These are phyloP conservation scores for Aspergillus tanneri DNA, from an alignment of 2,329 filamentous ascomycete genomes.

Conservation along the genomic window DNA sequence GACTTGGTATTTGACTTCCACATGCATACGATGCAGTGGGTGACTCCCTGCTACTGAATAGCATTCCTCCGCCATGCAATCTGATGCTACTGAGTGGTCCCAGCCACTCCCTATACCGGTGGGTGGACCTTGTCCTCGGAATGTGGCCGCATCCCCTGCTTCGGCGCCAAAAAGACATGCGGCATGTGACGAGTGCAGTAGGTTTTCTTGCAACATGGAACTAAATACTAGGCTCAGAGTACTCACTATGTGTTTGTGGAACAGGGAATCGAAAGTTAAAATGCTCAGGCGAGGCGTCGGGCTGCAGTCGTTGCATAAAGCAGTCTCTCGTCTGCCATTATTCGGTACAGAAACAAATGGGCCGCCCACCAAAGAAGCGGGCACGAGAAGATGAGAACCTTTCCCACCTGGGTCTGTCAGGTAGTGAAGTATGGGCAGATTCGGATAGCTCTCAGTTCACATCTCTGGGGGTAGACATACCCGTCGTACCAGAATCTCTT, in stretches of 20 bases:
- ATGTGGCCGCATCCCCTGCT: constrained; percentile 15
- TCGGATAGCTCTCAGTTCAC: constrained; percentile 21
- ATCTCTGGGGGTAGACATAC: constrained; percentile 17
- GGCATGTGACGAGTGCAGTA: constrained; percentile 52
- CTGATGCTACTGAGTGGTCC: constrained; percentile 12
- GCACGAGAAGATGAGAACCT: constrained; percentile 30
- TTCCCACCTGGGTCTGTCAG: constrained; percentile 14
- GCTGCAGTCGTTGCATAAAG: constrained; percentile 45
- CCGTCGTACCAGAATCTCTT: constrained; percentile 22
- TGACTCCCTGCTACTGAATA: background rate
- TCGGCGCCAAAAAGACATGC: constrained; percentile 43
- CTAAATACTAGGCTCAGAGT: constrained; percentile 3
- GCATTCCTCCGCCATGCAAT: constrained; percentile 11
- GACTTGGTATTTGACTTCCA: background rate
- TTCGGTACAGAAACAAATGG: constrained; percentile 51
- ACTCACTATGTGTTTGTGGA: constrained; percentile 15
- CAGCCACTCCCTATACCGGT: constrained; percentile 6
- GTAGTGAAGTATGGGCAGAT: constrained; percentile 24
- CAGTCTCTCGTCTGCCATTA: constrained; percentile 47
- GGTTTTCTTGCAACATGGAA: constrained; percentile 20
- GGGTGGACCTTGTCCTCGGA: constrained; percentile 8
- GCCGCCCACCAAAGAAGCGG: constrained; percentile 46
- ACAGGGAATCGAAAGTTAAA: constrained; percentile 50
- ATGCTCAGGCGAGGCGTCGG: constrained; percentile 47
- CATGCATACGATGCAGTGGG: background rate